Evolutionary conservation across 2,329 filamentous ascomycete genomes (phyloP), one percentile per base, ranked within the genome.

Genomic region (Aspergillus udagawae): DNA sequence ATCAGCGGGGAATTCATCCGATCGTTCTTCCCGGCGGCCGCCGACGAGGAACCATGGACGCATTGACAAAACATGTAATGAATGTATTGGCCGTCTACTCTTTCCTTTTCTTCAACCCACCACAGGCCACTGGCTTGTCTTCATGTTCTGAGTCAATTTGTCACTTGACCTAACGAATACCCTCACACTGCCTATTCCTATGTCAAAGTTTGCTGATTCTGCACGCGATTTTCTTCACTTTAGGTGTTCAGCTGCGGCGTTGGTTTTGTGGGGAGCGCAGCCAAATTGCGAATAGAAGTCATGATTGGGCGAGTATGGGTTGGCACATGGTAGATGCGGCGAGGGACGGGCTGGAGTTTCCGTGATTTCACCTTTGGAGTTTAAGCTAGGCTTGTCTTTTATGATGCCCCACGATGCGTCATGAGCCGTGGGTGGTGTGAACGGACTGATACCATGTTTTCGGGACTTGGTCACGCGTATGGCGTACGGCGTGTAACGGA

Each of bases 1-100:
- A 74, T 75, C 54, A 70, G 65, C 29, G 71, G 71, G 17, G 71
- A 74, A 52, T 75, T 75, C 28, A 74, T 75, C 54, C 65, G 69
- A 21, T 73, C 72, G n/a, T 75, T 74, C 62, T 75, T 75, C 60
- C 73, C 73, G 4, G 42, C 60, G 8, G 45, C 62, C 8, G 60
- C 56, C 9, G 68, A 69, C 5, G 69, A 71, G 52, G 60, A 65
- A 4, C 52, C 60, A 8, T 73, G 66, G 69, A 63, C 64, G 29
- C 56, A 62, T 12, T 17, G n/a, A 45, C 7, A 20, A 45, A 20
- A 20, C 21, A 17, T 35, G 32, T 6, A 35, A 17, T 17, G 14
- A 35, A 35, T 17, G 14, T 35, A 6, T 35, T 35, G 32, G 14
- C 14, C 4, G 2, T 38, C 32, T 38, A 38, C 32, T 38, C 5